Percentiles rank a stretch among this genome's conserved stretches.
phyloP scores from a whole-genome alignment of 2,329 filamentous ascomycete species.

The Arthrobotrys musiformis region DNA sequence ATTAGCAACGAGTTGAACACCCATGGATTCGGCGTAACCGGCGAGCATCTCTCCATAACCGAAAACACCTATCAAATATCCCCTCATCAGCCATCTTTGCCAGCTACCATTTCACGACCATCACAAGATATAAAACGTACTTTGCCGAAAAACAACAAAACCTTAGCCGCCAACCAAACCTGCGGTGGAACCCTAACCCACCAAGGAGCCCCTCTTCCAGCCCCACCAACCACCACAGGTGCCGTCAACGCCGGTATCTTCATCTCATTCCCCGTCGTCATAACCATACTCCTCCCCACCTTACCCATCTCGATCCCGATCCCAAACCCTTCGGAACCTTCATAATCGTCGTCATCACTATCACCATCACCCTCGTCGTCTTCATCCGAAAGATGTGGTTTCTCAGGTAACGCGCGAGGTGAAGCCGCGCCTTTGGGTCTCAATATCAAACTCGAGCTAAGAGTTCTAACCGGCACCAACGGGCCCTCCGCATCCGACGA shows the following conservation, averaged over 20 bases:
- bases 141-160: slow-evolving; percentile 42
- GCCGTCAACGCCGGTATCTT: slow-evolving; percentile 38
- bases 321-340: background rate
- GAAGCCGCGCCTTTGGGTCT: slow-evolving; percentile 28
- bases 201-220: background rate
- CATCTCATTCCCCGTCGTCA: slow-evolving; percentile 11
- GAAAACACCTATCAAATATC: slow-evolving; percentile 33
- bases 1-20: slow-evolving; percentile 51
- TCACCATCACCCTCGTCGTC: background rate
- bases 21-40: slow-evolving; percentile 48
- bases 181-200: slow-evolving; percentile 37
- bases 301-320: background rate
- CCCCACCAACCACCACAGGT: background rate
- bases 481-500: slow-evolving; percentile 28
- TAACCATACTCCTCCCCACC: slow-evolving; percentile 31
- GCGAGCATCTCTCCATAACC: slow-evolving; percentile 35
- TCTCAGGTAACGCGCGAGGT: background rate
- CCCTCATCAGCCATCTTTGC: background rate
- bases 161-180: slow-evolving; percentile 38
- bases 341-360: background rate
- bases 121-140: background rate
- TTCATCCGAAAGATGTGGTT: slow-evolving; percentile 1
- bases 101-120: background rate
- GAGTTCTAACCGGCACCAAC: slow-evolving; percentile 25
- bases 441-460: slow-evolving; percentile 50